Conservation (phyloP, 306 rosid species). For the Cucurbita ficifolia region DNA sequence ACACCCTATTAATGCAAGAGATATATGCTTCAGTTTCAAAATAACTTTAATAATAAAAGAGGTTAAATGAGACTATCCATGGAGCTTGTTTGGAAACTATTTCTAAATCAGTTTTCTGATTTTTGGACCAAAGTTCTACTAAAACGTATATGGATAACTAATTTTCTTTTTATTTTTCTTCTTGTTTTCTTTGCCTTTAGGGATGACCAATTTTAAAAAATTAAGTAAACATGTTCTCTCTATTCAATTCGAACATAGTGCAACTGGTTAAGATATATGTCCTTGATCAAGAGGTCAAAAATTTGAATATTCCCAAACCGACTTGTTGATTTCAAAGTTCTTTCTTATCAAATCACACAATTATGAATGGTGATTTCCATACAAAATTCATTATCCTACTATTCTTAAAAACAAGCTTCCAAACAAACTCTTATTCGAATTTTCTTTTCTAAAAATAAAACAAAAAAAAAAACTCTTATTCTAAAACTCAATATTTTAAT, state of each 20-base stretch:
- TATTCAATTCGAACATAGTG: not conserved
- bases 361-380: not conserved
- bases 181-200: not conserved
- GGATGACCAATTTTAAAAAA: not conserved
- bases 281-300: not conserved
- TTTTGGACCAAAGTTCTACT: not conserved
- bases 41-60: not conserved
- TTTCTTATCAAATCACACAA: not conserved
- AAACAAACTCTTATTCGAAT: not conserved
- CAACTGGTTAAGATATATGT: not conserved
- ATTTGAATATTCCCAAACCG: not conserved
- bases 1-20: slow-evolving; percentile 52
- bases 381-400: not conserved
- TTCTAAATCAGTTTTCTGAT: not conserved
- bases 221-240: not conserved
- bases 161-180: not conserved
- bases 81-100: not conserved
- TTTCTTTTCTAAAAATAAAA: too few species aligned
- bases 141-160: not conserved
- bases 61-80: not conserved
- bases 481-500: not conserved
- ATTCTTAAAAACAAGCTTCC: not conserved
- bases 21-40: not conserved
- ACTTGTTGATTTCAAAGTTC: not conserved
- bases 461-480: not conserved